Evolutionary conservation across 2,329 filamentous ascomycete genomes (phyloP).

Genomic region (Botrytis byssoidea): DNA sequence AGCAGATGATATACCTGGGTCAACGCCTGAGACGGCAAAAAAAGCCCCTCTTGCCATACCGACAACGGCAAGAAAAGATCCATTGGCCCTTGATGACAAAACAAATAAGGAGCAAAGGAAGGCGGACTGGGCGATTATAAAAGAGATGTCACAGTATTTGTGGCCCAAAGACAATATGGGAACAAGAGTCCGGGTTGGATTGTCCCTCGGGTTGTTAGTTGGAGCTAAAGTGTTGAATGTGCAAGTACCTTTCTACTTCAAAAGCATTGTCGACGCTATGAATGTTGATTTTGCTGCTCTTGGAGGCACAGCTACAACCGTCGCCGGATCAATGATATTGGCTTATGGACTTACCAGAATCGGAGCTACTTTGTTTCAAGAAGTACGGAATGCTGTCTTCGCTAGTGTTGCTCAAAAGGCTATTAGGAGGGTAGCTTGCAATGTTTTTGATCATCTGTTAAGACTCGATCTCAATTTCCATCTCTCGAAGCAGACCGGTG

Average conservation of each 20-base stretch:
- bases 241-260: slow-evolving; percentile 98
- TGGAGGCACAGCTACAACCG: slow-evolving; percentile 84
- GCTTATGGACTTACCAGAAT: slow-evolving; percentile 89
- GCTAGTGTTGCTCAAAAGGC: slow-evolving; percentile 96
- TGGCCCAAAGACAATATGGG: slow-evolving; percentile 89
- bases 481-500: slow-evolving; percentile 89
- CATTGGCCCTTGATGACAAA: slow-evolving; percentile 63
- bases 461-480: slow-evolving; percentile 92
- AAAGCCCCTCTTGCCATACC: slow-evolving; percentile 27
- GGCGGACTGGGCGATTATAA: slow-evolving; percentile 98
- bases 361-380: slow-evolving; percentile 85
- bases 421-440: slow-evolving; percentile 84
- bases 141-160: slow-evolving; percentile 92
- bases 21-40: slow-evolving; percentile 31
- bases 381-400: slow-evolving; percentile 93
- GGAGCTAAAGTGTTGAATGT: slow-evolving; percentile 96
- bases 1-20: slow-evolving; percentile 29
- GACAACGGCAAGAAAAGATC: slow-evolving; percentile 45
- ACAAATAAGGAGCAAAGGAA: slow-evolving; percentile 86
- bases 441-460: slow-evolving; percentile 88
- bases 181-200: slow-evolving; percentile 78
- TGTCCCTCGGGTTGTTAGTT: slow-evolving; percentile 80
- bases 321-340: slow-evolving; percentile 89
- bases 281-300: slow-evolving; percentile 87
- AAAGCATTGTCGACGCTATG: slow-evolving; percentile 95